These are phyloP conservation scores for Fallopia convolvulus DNA, from an alignment of 148 eudicot genomes.

Conservation along the genomic window DNA sequence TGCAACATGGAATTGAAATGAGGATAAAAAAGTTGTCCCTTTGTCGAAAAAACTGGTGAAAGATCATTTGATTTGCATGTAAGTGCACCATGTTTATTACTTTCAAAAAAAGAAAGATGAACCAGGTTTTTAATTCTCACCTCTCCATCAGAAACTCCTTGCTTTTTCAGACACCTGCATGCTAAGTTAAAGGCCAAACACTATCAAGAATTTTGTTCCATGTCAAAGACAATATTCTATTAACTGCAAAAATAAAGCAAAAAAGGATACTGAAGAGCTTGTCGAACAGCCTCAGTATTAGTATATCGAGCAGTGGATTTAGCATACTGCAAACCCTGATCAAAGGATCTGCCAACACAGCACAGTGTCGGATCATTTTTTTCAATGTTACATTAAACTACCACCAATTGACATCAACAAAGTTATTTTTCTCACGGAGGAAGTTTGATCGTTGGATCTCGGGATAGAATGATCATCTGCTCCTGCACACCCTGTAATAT, in stretches of 20 bases:
- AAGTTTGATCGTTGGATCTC: slow-evolving; percentile 82
- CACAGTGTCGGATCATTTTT: slow-evolving; percentile 15
- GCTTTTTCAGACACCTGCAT: slow-evolving; percentile 53
- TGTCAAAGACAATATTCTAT: slow-evolving; percentile 7
- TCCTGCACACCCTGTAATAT: slow-evolving; percentile 82
- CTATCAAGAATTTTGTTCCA: slow-evolving; percentile 9
- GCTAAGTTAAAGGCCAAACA: slow-evolving; percentile 44
- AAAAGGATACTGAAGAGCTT: slow-evolving; percentile 80
- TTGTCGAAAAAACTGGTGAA: neutral
- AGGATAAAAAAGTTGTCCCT: no score
- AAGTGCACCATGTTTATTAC: no score
- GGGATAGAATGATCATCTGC: slow-evolving; percentile 73
- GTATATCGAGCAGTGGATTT: slow-evolving; percentile 43
- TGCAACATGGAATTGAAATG: neutral
- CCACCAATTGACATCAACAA: slow-evolving; percentile 4
- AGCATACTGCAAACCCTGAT: slow-evolving; percentile 67
- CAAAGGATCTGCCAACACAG: slow-evolving; percentile 59
- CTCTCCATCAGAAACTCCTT: slow-evolving; percentile 76
- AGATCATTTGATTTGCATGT: neutral
- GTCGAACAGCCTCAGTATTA: slow-evolving; percentile 44
- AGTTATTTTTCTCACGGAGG: slow-evolving; percentile 48
- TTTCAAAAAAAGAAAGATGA: neutral
- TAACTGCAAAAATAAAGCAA: neutral
- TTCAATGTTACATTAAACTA: neutral
- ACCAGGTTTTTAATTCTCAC: slow-evolving; percentile 26